Percentiles rank a stretch among this genome's conserved stretches.
Conservation (phyloP, 371 early-diverging fungal species). For the Encephalitozoon romaleae region DNA sequence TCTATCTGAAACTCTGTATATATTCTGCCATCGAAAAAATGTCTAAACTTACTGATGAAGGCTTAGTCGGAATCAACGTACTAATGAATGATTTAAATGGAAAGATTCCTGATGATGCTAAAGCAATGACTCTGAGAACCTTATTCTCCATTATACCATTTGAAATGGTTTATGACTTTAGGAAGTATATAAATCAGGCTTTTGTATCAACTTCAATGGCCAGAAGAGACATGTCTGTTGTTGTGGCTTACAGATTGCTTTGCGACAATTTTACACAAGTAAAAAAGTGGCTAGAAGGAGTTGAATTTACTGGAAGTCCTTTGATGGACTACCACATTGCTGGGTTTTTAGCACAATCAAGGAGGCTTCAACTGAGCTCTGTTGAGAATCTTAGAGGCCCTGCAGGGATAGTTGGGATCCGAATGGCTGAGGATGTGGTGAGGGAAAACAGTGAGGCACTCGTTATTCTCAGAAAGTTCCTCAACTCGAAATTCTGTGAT, state of each 20-base stretch:
- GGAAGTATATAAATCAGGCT: conserved; percentile 51
- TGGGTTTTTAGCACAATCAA: conserved; percentile 17
- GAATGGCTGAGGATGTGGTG: not conserved
- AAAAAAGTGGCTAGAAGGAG: conserved; percentile 20
- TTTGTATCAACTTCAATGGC: conserved; percentile 31
- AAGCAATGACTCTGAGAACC: conserved; percentile 37
- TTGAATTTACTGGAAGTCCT: conserved; percentile 29
- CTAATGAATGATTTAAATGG: conserved; percentile 45
- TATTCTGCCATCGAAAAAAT: conserved; percentile 41
- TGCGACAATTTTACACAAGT: conserved; percentile 35
- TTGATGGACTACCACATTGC: conserved; percentile 44
- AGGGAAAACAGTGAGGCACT: not conserved
- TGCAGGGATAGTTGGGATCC: conserved; percentile 17
- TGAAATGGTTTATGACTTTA: conserved; percentile 56
- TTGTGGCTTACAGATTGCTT: conserved; percentile 24
- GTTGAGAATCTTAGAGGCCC: not conserved
- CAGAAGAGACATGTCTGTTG: conserved; percentile 36
- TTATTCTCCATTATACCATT: conserved; percentile 55
- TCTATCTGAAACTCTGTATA: conserved; percentile 46
- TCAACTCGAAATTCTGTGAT: conserved; percentile 23
- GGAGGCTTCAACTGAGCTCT: conserved; percentile 12
- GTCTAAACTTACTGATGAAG: conserved; percentile 30
- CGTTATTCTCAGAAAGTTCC: not conserved
- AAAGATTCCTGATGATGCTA: conserved; percentile 25
- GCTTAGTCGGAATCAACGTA: conserved; percentile 54